Evolutionary conservation across 2,329 filamentous ascomycete genomes (phyloP), one percentile per base, ranked within the genome.

Genomic region (Penicillium glabrum): DNA sequence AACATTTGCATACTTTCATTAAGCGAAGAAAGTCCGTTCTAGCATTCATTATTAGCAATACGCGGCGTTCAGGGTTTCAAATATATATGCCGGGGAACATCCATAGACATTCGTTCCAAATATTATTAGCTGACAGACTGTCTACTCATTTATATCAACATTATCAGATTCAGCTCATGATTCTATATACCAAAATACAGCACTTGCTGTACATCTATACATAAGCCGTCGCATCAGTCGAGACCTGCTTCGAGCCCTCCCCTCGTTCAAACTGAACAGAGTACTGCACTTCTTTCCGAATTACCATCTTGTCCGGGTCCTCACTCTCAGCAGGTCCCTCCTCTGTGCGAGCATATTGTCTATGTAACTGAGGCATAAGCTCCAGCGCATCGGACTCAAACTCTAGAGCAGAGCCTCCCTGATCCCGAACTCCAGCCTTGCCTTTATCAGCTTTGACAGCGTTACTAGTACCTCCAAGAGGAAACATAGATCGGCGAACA

Each of bases 201-300:
- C n/a, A 31, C 8, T 27, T 9, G 19, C 35, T 24, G 27, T 45
- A 11, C 7, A 51, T 51, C 52, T 60, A 61, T n/a, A 62, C 56
- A 58, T 66, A 64, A 44, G 56, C 59, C 44, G 55, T 51, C 19
- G 58, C 57, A 57, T 63, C 59, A 35, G 55, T 53, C 19, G 49
- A 59, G 31, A 43, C 53, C 24, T 49, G 53, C 35, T 55, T 58
- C 19, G 49, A 51, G 3, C 46, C 57, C 26, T 44, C 46, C n/a
- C 53, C 56, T 53, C 56, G 44, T 33, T 68, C 66, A 60, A 65
- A 71, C 56, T 71, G 63, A 41, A 71, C 59, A 5, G 67, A 65
- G 50, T 69, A 71, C 44, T 64, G 60, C 31, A 73, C 62, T 52
- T 74, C 70, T 56, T 74, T 73, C 46, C 65, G 64, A 45, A 73